Evolutionary conservation across 805 yeast genomes (phyloP), one percentile per base, ranked within the genome.

Genomic region (Saturnispora halmiae): DNA sequence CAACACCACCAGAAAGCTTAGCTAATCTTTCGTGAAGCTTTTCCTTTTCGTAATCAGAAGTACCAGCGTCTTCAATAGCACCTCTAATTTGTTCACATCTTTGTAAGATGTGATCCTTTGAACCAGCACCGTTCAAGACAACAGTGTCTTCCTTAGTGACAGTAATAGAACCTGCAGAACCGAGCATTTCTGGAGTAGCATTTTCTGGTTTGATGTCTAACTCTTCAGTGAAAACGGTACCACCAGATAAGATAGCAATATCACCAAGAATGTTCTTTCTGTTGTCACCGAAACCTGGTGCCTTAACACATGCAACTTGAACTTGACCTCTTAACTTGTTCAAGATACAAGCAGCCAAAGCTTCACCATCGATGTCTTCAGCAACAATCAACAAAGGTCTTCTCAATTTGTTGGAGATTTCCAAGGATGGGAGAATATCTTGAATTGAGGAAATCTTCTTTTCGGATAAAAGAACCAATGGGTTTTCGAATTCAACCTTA

Each of bases 221-320:
- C 65, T 92, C 97, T 66, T 88, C 96, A 51, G 96, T 86, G 69
- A 75, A 75, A 26, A 75, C 80, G 37, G 95, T 84, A 66, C 96
- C 96, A 47, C 96, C 96, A 33, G 96, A 81, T 48, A 88, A 73
- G 56, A 86, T 81, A 57, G 96, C 95, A 64, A 92, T 79, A 65
- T 92, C 98, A 52, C 95, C 96, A 48, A 92, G 70, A 51, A 84
- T 87, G 73, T 87, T 87, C 75, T 85, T 84, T 71, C 96, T 82
- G 79, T 92, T 88, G 72, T 92, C 98, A 65, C 97, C 98, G 58
- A 90, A 92, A 40, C 98, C 98, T 56, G 98, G 98, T 26, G 97
- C 95, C 74, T 88, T 90, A 51, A 92, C 96, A 53, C 92, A 94
- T 61, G 92, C 83, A 46, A 92, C 96, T 67, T 86, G 94, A 46